Evolutionary conservation across 305 asterid genomes (phyloP), one percentile per base, ranked within the genome.

Genomic region (Fraxinus paxiana): DNA sequence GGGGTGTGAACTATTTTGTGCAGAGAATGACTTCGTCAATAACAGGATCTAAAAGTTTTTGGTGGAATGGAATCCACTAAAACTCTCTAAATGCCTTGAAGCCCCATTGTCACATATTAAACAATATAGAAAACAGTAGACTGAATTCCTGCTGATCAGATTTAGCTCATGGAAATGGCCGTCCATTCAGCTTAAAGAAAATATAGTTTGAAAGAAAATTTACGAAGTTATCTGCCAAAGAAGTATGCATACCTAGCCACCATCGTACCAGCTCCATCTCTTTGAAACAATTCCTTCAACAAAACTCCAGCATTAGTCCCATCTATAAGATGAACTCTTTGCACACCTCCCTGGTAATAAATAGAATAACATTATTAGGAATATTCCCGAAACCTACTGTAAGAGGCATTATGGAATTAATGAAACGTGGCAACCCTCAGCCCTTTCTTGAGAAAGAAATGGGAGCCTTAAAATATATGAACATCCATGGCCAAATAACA

Each of bases 251-350:
- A 94, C 98, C 97, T 94, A 75, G 98, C 94, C 43, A 94, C 95
- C 98, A 94, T 92, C 2, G 98, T 94, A 79, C 98, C 97, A 10
- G 90, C 96, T 81, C 97, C 99, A 79, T 92, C 98, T 88, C 97
- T 92, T 88, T 92, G 98, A 83, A 91, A 95, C 90, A 95, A 82
- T 79, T 95, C 99, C 87, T 92, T 93, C 22, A 93, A 86, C 76
- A 93, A 56, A 84, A 95, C 99, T 70, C 99, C 99, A 82, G 92
- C 97, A 83, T 87, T 84, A 79, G 97, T 95, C 74, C 99, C 99
- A 90, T 96, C 97, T 86, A 96, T 81, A 48, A 96, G 88, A 88
- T 96, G 98, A 82, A 96, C 99, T 83, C 99, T 89, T 85, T 94
- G 91, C 67, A 96, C 98, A 81, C 99, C 99, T 54, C 98, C 97